Conservation (phyloP, 106 monocot genomes). For the Amphibolis antarctica region DNA sequence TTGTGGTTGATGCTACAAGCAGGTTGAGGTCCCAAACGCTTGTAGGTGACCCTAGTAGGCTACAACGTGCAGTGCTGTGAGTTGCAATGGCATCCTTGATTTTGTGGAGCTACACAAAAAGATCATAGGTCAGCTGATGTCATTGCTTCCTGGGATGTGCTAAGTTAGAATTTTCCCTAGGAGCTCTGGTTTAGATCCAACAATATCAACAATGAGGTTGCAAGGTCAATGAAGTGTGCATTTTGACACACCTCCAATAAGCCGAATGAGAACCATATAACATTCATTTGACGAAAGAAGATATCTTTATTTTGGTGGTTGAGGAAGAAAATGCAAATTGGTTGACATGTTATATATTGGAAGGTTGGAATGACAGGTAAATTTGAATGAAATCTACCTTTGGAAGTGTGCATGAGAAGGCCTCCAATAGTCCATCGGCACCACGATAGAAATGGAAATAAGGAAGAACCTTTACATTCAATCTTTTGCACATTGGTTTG, state of each 20-base stretch:
- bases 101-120: constrained; percentile 27
- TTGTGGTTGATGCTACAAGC: background rate
- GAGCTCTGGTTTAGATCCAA: background rate
- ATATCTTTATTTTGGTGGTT: no score
- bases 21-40: constrained; percentile 26
- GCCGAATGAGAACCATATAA: no score
- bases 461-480: no score
- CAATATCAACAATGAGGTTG: background rate
- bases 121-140: background rate
- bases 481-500: constrained; percentile 18
- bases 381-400: background rate
- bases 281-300: background rate
- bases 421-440: constrained; percentile 16
- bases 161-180: no score
- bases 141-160: no score
- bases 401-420: constrained; percentile 18
- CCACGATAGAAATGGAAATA: constrained; percentile 27
- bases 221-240: background rate
- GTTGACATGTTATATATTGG: no score
- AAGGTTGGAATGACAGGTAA: background rate
- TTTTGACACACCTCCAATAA: no score
- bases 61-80: constrained; percentile 38
- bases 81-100: constrained; percentile 36
- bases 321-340: no score
- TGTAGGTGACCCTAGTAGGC: constrained; percentile 30